Conservation (phyloP, 306 rosid genomes). For the Carpinus viminea region DNA sequence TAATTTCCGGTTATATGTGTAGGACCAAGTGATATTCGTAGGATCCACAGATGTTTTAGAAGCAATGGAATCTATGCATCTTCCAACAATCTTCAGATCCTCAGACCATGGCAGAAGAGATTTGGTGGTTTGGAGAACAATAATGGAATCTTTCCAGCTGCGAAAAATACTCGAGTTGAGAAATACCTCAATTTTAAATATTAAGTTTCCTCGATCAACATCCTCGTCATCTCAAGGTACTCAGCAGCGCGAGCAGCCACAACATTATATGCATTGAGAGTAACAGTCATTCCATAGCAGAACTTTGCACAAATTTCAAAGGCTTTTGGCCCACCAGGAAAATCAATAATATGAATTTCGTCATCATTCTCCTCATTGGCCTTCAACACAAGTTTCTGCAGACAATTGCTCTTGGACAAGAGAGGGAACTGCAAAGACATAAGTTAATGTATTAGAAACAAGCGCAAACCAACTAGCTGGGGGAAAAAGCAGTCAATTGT, state of each 20-base stretch:
- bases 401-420: constrained; percentile 77
- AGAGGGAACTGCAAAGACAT: constrained; percentile 74
- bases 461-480: background rate
- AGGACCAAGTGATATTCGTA: constrained; percentile 80
- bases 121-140: constrained; percentile 87
- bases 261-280: constrained; percentile 91
- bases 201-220: constrained; percentile 76
- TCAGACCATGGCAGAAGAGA: constrained; percentile 94
- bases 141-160: constrained; percentile 97
- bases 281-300: constrained; percentile 96
- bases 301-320: constrained; percentile 93
- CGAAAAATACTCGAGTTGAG: constrained; percentile 88
- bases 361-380: constrained; percentile 66
- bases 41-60: constrained; percentile 92
- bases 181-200: constrained; percentile 91
- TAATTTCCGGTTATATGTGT: constrained; percentile 76
- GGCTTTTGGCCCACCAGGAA: constrained; percentile 93
- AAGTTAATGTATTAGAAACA: constrained; percentile 4
- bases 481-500: background rate
- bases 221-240: constrained; percentile 91
- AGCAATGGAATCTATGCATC: constrained; percentile 96
- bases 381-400: constrained; percentile 61
- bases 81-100: constrained; percentile 81
- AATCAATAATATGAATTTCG: constrained; percentile 64
- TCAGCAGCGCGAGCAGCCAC: constrained; percentile 97